These are phyloP conservation scores for Calocera cornea DNA, from an alignment of 768 basidiomycete genomes.

Conservation along the genomic window DNA sequence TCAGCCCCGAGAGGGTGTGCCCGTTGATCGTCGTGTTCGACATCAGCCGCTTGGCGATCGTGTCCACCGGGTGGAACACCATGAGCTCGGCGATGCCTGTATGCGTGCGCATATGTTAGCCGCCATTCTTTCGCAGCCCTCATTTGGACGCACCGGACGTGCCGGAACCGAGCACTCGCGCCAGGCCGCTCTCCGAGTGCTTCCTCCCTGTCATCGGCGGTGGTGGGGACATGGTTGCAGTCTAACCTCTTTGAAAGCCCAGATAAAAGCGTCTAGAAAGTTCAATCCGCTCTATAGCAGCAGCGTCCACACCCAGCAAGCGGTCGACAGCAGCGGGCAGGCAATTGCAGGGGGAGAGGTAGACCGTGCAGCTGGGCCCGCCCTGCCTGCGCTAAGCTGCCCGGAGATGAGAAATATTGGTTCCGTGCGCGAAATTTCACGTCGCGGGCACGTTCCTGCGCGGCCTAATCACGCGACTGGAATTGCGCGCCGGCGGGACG, in stretches of 20 bases:
- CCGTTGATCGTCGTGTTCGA: conserved; percentile 79
- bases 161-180: conserved; percentile 83
- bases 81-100: conserved; percentile 90
- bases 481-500: background rate
- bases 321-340: background rate
- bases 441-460: background rate
- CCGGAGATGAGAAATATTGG: background rate
- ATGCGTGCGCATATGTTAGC: conserved; percentile 8
- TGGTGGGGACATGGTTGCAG: conserved; percentile 35
- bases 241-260: background rate
- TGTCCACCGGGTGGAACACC: conserved; percentile 93
- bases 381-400: background rate
- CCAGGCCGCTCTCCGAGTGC: conserved; percentile 83
- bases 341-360: background rate
- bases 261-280: background rate
- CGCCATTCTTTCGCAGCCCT: background rate
- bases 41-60: conserved; percentile 97
- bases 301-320: too few species aligned
- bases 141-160: conserved; percentile 53
- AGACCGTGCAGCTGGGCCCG: background rate
- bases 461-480: background rate
- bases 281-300: too few species aligned
- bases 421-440: conserved; percentile 1
- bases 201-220: conserved; percentile 34
- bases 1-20: background rate